phyloP scores from a whole-genome alignment of 2,329 filamentous ascomycete species.

The Xenoacremonium recifei region DNA sequence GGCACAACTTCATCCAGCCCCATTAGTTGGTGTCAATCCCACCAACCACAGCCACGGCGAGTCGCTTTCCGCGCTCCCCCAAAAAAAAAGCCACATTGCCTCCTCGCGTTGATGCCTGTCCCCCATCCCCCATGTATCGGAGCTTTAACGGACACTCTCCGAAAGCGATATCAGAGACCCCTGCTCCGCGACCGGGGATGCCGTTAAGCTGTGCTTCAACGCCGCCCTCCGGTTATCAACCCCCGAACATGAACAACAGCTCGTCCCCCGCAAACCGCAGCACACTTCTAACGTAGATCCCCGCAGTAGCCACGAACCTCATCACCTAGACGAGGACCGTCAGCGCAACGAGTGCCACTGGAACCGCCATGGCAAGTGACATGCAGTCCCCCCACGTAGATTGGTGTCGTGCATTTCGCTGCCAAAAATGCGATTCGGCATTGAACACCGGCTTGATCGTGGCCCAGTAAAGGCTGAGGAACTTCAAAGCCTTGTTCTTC shows the following conservation, averaged over 20 bases:
- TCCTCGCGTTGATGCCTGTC: background rate
- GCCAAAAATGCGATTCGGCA: conserved; percentile 34
- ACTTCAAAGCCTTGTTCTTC: conserved; percentile 5
- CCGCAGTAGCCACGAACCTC: conserved; percentile 18
- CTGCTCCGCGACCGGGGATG: conserved; percentile 23
- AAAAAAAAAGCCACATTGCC: background rate
- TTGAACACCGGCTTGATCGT: conserved; percentile 40
- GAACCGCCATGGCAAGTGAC: conserved; percentile 25
- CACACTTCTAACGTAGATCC: conserved; percentile 15
- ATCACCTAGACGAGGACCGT: conserved; percentile 25
- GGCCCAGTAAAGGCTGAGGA: conserved; percentile 33
- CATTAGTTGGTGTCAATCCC: no score
- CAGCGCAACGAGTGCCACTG: conserved; percentile 23
- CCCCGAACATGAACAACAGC: conserved; percentile 14
- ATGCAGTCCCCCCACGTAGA: conserved; percentile 22
- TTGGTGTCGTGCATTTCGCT: conserved; percentile 20
- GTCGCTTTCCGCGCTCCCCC: background rate
- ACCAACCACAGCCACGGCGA: background rate
- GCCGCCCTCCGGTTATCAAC: conserved; percentile 11
- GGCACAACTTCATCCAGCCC: no score
- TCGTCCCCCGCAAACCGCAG: conserved; percentile 13
- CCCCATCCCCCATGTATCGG: no score
- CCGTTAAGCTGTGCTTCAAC: conserved; percentile 10
- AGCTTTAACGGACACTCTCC: background rate
- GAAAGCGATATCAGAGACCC: background rate